Evolutionary conservation across 768 basidiomycete genomes (phyloP), one percentile per base, ranked within the genome.

Genomic region (Tricholoma hemisulphureum): DNA sequence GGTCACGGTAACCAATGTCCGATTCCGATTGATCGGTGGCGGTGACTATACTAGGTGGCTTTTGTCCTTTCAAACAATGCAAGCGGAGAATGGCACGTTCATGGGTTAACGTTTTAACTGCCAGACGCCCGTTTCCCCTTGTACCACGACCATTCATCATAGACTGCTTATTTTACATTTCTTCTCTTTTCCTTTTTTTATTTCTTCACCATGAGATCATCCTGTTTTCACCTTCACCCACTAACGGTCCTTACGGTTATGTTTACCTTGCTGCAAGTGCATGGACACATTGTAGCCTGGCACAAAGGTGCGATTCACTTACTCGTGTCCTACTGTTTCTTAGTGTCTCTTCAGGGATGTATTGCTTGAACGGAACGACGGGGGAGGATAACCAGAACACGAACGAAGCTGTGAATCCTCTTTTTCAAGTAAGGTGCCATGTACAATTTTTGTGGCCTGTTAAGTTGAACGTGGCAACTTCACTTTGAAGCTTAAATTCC

Each of bases 401-500:
- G 5, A 69, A 73, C 51, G 71, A 67, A 21, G 71, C 75, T 35
- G 79, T 81, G 3, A 67, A 65, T 13, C 81, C 81, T 8, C 62
- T 81, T 37, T 83, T 73, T 59, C 71, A 79, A 51, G 80, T 80
- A 55, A 0, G 23, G 9, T 65, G 74, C 70, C 16, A n/a, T n/a
- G n/a, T n/a, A 6, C 11, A 53, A 13, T 20, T 29, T 34, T 29
- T 46, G 7, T 10, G 14, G 28, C 14, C 23, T n/a, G 9, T 9
- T 20, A 18, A 41, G 48, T 28, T 57, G 6, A 28, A 20, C 18
- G 10, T 49, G 10, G 21, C 10, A 13, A 8, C 26, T 43, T 51
- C 32, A 54, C 29, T 24, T 43, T 56, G 43, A 58, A 48, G 57
- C 53, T 58, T 23, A 21, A 54, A 21, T 59, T 46, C 20, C 2